Conservation (phyloP, 371 early-diverging fungal species). For the Catenaria anguillulae region DNA sequence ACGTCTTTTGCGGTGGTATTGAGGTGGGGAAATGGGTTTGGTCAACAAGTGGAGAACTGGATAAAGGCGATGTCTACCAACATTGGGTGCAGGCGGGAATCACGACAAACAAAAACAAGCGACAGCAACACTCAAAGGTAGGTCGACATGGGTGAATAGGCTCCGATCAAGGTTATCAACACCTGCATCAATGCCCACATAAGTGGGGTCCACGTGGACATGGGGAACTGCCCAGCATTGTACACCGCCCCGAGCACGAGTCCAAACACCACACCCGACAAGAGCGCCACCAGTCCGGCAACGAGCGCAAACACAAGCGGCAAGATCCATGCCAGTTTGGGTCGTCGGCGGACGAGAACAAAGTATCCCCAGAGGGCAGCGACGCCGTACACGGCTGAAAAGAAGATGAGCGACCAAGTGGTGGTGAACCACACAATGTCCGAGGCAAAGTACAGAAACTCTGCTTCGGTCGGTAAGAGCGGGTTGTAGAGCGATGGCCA, state of each 20-base stretch:
- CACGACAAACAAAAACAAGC: too few relatives aligned
- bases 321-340: conserved; percentile 30
- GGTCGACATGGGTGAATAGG: conserved; percentile 46
- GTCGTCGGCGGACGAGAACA: conserved; percentile 32
- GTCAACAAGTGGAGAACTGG: too few relatives aligned
- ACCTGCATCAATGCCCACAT: conserved; percentile 52
- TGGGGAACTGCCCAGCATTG: conserved; percentile 43
- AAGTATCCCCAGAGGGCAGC: conserved; percentile 34
- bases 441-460: conserved; percentile 27
- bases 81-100: too few relatives aligned
- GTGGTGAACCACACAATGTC: conserved; percentile 21
- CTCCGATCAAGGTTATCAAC: conserved; percentile 38
- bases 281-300: conserved; percentile 36
- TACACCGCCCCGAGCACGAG: conserved; percentile 42
- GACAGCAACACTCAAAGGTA: conserved; percentile 30
- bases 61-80: too few relatives aligned
- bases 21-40: too few relatives aligned
- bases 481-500: conserved; percentile 55
- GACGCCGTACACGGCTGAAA: conserved; percentile 17
- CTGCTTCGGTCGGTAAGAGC: conserved; percentile 26
- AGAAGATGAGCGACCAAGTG: conserved; percentile 20
- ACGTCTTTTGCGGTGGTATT: too few relatives aligned
- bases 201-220: conserved; percentile 54
- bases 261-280: conserved; percentile 44
- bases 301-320: conserved; percentile 34